These are phyloP conservation scores for Cyclotella kingstonii DNA, from an alignment of 108 stramenopile genomes.

Conservation along the genomic window DNA sequence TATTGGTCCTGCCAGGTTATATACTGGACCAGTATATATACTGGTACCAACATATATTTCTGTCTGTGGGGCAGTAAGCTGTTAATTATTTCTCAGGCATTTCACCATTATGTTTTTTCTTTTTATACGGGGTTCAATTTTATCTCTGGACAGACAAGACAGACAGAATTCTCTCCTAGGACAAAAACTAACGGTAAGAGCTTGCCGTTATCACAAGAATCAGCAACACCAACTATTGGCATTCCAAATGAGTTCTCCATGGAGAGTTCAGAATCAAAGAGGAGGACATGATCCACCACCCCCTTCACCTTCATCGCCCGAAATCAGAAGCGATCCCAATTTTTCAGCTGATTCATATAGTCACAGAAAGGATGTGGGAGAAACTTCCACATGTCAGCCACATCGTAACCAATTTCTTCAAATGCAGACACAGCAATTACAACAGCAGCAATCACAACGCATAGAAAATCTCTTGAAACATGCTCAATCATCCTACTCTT, in stretches of 20 bases:
- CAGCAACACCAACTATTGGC: neutral
- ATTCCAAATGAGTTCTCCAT: neutral
- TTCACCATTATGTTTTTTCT: no score
- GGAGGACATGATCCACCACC: conserved; percentile 6
- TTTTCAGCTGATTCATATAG: neutral
- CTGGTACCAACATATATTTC: no score
- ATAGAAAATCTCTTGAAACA: conserved; percentile 44
- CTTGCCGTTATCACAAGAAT: neutral
- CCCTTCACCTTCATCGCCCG: conserved; percentile 1
- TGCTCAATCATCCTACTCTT: conserved; percentile 41
- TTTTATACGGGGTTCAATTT: no score
- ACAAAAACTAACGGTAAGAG: no score
- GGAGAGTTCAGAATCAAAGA: conserved; percentile 2
- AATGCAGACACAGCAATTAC: conserved; percentile 6
- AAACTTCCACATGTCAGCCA: neutral
- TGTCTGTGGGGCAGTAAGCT: no score
- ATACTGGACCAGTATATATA: no score
- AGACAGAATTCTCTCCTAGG: no score
- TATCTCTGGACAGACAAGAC: no score
- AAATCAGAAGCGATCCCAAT: neutral
- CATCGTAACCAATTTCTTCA: neutral
- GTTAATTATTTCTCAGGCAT: no score
- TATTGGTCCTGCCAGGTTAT: no score
- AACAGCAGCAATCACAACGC: conserved; percentile 22
- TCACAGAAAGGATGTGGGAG: neutral